Evolutionary conservation across 2,329 filamentous ascomycete species (phyloP).

Genomic region (Fusarium oxysporum): DNA sequence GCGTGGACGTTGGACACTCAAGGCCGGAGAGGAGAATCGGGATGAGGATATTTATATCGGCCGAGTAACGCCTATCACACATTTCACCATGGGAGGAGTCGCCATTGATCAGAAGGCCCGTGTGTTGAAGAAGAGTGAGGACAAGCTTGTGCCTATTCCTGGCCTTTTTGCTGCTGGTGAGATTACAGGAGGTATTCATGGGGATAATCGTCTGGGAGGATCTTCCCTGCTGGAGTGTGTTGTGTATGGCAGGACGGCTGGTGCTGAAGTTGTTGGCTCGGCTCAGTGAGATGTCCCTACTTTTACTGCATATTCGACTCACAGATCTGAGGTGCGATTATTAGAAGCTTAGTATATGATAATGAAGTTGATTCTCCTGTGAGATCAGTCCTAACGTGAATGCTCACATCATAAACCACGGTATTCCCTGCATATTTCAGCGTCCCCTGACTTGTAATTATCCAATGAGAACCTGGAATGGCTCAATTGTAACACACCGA

Average conservation of each 20-base stretch:
- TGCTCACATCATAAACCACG: neutral
- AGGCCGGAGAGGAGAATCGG: slow-evolving; percentile 54
- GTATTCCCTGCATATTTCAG: neutral
- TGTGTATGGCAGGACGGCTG: slow-evolving; percentile 71
- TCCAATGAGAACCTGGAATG: neutral
- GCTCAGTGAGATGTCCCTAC: neutral
- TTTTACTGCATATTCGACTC: slow-evolving; percentile 14
- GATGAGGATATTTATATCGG: slow-evolving; percentile 69
- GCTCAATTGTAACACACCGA: neutral
- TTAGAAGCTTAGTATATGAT: neutral
- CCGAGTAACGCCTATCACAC: slow-evolving; percentile 70
- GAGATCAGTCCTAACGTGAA: neutral
- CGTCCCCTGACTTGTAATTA: neutral
- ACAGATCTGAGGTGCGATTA: slow-evolving; percentile 38
- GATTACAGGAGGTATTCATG: slow-evolving; percentile 73
- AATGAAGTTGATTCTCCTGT: too few relatives aligned
- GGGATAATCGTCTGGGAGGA: slow-evolving; percentile 71
- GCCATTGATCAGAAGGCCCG: slow-evolving; percentile 65
- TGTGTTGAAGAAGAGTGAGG: slow-evolving; percentile 56
- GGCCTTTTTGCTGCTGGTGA: slow-evolving; percentile 74
- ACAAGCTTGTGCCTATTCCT: slow-evolving; percentile 57
- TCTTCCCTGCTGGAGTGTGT: slow-evolving; percentile 73
- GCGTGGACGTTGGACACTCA: slow-evolving; percentile 68
- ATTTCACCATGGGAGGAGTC: slow-evolving; percentile 76
- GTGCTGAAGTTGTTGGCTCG: slow-evolving; percentile 45